Conservation (phyloP, 495 filamentous ascomycete genomes). For the Neurospora sp. region DNA sequence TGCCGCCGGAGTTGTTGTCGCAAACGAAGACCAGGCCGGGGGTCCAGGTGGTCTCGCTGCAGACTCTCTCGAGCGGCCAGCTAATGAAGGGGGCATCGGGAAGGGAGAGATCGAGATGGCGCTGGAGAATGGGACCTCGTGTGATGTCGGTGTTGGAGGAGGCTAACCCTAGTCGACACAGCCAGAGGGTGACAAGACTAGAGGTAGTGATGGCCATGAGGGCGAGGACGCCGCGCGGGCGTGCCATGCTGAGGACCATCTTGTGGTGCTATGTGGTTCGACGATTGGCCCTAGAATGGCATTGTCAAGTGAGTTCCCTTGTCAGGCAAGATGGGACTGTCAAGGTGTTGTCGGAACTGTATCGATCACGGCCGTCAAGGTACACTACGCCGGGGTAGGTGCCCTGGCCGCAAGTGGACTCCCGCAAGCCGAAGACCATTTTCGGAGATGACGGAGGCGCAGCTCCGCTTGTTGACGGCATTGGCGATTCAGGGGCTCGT, state of each 20-base stretch:
- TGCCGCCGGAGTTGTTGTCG: conserved; percentile 43
- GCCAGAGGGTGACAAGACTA: conserved; percentile 15
- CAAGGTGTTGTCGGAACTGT: background rate
- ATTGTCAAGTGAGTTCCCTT: background rate
- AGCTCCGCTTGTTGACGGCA: background rate
- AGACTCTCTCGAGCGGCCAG: conserved; percentile 37
- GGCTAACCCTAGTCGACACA: conserved; percentile 4
- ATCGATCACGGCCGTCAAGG: background rate
- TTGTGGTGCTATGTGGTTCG: background rate
- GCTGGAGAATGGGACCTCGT: background rate
- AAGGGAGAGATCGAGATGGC: conserved; percentile 23
- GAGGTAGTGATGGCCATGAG: conserved; percentile 6
- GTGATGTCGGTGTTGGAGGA: conserved; percentile 1
- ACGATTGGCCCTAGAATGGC: background rate
- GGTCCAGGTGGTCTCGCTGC: conserved; percentile 27
- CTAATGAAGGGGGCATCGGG: conserved; percentile 31
- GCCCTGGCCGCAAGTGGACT: background rate
- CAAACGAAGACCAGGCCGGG: conserved; percentile 36
- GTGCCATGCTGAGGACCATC: background rate
- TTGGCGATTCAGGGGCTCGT: background rate
- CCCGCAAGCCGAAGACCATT: background rate
- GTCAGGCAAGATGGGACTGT: background rate
- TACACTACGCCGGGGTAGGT: background rate
- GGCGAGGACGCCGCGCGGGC: conserved; percentile 8
- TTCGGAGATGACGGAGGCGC: background rate